These are phyloP conservation scores for Suillus spraguei DNA, from an alignment of 768 basidiomycete species.

Conservation along the genomic window DNA sequence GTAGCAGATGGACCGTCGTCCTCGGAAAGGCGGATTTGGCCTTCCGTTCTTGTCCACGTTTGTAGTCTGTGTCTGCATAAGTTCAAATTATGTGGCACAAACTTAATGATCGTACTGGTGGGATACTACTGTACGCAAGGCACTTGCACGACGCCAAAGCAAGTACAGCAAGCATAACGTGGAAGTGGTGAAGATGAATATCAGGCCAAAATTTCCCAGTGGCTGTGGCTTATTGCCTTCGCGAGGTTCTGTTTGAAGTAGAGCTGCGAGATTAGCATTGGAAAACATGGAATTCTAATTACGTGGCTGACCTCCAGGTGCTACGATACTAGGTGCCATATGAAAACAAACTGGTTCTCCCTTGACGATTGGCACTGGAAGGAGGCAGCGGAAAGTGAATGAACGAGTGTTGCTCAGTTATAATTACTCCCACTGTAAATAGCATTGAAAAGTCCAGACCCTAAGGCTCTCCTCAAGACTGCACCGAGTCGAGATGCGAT, in stretches of 20 bases:
- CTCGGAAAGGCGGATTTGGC: constrained; percentile 65
- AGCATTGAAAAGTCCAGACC: neutral
- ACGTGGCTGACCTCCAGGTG: constrained; percentile 24
- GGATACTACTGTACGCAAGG: constrained; percentile 58
- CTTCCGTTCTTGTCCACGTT: constrained; percentile 54
- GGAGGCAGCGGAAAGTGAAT: neutral
- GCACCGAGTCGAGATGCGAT: too few species aligned
- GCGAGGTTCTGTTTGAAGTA: constrained; percentile 50
- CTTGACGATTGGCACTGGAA: neutral
- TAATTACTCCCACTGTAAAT: neutral
- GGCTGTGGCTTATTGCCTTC: constrained; percentile 65
- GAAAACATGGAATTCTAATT: neutral
- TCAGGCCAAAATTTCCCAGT: constrained; percentile 54
- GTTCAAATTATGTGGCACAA: neutral
- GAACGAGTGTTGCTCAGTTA: neutral
- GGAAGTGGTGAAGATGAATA: constrained; percentile 61
- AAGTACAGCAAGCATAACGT: constrained; percentile 59
- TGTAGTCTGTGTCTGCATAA: constrained; percentile 47
- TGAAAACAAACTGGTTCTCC: neutral
- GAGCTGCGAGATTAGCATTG: constrained; percentile 8
- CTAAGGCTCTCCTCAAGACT: neutral
- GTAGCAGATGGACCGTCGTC: constrained; percentile 75
- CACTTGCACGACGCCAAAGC: constrained; percentile 62
- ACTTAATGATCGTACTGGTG: constrained; percentile 47
- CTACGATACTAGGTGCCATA: constrained; percentile 25